Conservation (phyloP, 345 rosid species). For the Firmiana major region DNA sequence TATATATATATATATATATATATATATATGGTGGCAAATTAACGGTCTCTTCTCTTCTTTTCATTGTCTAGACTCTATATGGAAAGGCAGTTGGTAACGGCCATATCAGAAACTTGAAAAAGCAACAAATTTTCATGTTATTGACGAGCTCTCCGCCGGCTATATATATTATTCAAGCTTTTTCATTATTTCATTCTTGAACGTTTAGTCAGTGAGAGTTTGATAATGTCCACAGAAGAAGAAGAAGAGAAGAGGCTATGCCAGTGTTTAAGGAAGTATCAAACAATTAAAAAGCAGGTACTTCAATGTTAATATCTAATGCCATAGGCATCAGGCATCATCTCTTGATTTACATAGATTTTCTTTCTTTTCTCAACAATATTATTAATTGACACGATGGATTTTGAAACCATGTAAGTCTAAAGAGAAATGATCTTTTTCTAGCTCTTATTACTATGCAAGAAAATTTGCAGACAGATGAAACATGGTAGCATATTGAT, state of each 20-base stretch:
- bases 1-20: no score
- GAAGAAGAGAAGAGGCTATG: conserved; percentile 33
- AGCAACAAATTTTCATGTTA: not conserved
- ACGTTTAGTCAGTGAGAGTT: not conserved
- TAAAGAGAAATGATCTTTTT: not conserved
- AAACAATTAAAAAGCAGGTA: conserved; percentile 35
- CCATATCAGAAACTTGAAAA: not conserved
- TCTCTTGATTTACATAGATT: not conserved
- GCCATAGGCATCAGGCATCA: not conserved
- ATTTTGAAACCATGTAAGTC: not conserved
- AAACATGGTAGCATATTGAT: not conserved
- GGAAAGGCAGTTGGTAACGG: not conserved
- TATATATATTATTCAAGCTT: not conserved
- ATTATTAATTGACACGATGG: not conserved
- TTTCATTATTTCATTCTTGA: not conserved
- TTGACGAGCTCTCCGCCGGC: not conserved
- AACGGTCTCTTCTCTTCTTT: no score
- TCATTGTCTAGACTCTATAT: no score
- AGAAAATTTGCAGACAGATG: not conserved
- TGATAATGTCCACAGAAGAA: conserved; percentile 16
- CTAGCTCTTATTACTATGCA: not conserved
- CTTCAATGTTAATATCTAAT: not conserved
- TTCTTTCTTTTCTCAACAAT: no score
- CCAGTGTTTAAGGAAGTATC: conserved; percentile 34
- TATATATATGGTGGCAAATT: no score